These are phyloP conservation scores for Rhinocladiella similis DNA, from an alignment of 2,329 filamentous ascomycete species.

Conservation along the genomic window DNA sequence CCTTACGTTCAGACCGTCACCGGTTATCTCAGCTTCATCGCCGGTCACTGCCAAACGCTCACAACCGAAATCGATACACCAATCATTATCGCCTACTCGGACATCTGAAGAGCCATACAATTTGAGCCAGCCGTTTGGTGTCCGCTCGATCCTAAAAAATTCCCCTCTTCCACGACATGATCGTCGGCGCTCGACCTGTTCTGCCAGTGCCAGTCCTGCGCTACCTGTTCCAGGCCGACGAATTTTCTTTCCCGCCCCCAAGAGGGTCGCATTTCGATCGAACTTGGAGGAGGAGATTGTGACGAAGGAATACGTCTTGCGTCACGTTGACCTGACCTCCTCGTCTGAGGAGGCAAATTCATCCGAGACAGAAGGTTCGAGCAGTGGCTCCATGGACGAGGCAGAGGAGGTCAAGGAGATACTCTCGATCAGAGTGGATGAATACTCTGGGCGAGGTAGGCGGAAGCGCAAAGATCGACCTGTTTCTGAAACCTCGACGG, in stretches of 20 bases:
- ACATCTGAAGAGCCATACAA: constrained; percentile 31
- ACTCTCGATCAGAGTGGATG: constrained; percentile 11
- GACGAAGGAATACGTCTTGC: constrained; percentile 55
- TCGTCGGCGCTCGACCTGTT: constrained; percentile 41
- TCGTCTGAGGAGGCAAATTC: constrained; percentile 21
- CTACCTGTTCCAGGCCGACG: constrained; percentile 37
- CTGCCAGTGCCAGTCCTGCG: constrained; percentile 35
- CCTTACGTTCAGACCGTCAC: constrained; percentile 39
- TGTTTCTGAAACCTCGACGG: neutral
- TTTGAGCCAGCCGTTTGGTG: constrained; percentile 45
- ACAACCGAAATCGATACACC: constrained; percentile 16
- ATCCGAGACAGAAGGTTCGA: constrained; percentile 17
- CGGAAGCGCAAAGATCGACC: constrained; percentile 21
- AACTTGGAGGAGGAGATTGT: constrained; percentile 61
- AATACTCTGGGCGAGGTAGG: constrained; percentile 10
- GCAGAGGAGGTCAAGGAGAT: neutral
- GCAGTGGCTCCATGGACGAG: constrained; percentile 5
- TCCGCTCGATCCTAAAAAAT: constrained; percentile 50
- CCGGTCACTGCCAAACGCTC: constrained; percentile 18
- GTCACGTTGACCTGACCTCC: constrained; percentile 54
- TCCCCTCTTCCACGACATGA: constrained; percentile 40
- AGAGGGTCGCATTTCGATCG: constrained; percentile 57
- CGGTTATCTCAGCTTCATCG: constrained; percentile 38
- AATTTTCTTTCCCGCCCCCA: constrained; percentile 55
- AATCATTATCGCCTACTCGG: constrained; percentile 25